Conservation (phyloP, 2,329 filamentous ascomycete species). For the Colletotrichum australisinense region DNA sequence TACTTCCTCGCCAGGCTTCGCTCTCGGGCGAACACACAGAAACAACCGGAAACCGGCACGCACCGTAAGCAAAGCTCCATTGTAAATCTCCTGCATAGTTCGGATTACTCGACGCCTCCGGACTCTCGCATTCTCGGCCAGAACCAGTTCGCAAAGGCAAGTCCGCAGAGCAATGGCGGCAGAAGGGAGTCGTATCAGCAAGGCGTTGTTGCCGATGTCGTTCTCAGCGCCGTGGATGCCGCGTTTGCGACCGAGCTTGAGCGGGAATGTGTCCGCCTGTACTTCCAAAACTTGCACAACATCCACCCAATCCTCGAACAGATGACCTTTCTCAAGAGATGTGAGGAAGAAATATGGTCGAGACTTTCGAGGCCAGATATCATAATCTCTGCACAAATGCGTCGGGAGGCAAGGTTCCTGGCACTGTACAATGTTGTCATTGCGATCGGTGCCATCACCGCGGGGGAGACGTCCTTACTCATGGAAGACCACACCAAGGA, state of each 20-base stretch:
- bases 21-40: conserved; percentile 28
- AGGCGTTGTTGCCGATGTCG: neutral
- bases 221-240: neutral
- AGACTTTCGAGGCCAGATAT: conserved; percentile 1
- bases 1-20: conserved; percentile 33
- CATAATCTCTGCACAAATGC: neutral
- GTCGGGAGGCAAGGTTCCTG: conserved; percentile 26
- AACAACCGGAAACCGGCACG: neutral
- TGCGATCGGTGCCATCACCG: conserved; percentile 36
- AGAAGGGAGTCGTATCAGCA: conserved; percentile 12
- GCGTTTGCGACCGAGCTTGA: conserved; percentile 27
- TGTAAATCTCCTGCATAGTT: conserved; percentile 38
- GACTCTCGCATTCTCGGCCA: conserved; percentile 18
- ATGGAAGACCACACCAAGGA: conserved; percentile 32
- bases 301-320: conserved; percentile 39
- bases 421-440: conserved; percentile 34
- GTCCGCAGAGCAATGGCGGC: conserved; percentile 1
- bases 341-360: conserved; percentile 35
- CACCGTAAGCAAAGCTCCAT: conserved; percentile 27
- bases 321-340: conserved; percentile 30
- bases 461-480: conserved; percentile 34
- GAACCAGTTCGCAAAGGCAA: conserved; percentile 12
- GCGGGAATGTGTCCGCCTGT: conserved; percentile 38
- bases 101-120: conserved; percentile 35
- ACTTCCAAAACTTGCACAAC: conserved; percentile 39